These are phyloP conservation scores for Galerina marginata DNA, from an alignment of 768 basidiomycete genomes.

Conservation along the genomic window DNA sequence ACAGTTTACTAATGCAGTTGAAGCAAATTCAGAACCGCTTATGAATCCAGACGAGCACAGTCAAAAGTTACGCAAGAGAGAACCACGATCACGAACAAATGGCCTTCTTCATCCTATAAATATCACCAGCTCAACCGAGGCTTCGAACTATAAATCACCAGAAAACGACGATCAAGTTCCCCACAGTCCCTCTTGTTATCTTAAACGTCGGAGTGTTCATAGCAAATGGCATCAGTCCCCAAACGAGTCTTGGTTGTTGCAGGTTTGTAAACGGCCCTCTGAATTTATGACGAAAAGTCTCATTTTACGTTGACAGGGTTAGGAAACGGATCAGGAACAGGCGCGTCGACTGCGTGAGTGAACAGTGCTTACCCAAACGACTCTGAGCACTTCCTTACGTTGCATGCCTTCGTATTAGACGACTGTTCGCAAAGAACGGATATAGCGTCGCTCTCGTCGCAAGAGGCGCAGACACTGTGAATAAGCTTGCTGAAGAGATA, in stretches of 20 bases:
- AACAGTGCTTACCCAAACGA: not conserved
- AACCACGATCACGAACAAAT: too few relatives aligned
- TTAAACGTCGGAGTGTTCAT: too few relatives aligned
- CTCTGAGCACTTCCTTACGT: not conserved
- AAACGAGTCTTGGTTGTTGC: slow-evolving; percentile 60
- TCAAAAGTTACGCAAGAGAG: too few relatives aligned
- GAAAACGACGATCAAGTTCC: too few relatives aligned
- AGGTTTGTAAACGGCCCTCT: slow-evolving; percentile 30
- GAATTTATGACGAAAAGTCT: not conserved
- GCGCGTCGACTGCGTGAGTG: slow-evolving; percentile 61
- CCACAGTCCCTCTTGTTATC: not conserved
- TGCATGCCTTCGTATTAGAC: slow-evolving; percentile 39
- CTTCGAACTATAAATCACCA: too few relatives aligned
- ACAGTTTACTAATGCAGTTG: too few relatives aligned
- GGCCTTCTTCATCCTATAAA: too few relatives aligned
- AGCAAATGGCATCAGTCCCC: slow-evolving; percentile 31
- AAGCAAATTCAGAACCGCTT: too few relatives aligned
- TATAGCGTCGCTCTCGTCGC: slow-evolving; percentile 73
- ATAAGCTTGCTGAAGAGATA: slow-evolving; percentile 59
- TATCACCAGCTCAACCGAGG: too few relatives aligned
- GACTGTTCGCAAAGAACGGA: slow-evolving; percentile 63
- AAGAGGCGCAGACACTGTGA: slow-evolving; percentile 56
- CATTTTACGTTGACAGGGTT: slow-evolving; percentile 35
- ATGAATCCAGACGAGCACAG: too few relatives aligned
- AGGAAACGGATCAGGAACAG: slow-evolving; percentile 57